phyloP scores from a whole-genome alignment of 1,284 basidiomycete genomes.

The Mycosarcoma mackinlayi region DNA sequence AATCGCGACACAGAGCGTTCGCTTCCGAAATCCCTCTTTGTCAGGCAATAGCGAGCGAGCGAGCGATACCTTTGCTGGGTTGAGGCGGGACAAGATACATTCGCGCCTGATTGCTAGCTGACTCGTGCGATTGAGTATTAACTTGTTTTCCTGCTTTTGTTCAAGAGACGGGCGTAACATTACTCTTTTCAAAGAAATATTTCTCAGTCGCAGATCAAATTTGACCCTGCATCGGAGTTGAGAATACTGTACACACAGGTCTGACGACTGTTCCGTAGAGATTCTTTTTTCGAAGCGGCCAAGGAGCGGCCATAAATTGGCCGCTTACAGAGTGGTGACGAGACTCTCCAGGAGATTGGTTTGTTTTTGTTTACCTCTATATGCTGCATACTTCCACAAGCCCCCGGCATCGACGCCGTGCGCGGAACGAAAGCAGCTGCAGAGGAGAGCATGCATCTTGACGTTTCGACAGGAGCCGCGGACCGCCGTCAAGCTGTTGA shows the following conservation, averaged over 20 bases:
- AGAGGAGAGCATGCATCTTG: neutral
- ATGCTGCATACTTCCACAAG: no score
- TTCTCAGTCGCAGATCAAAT: no score
- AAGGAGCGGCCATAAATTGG: no score
- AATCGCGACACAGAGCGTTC: conserved; percentile 10
- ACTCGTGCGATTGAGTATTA: conserved; percentile 15
- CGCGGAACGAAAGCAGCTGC: conserved; percentile 3
- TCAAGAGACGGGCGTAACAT: neutral
- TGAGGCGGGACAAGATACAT: conserved; percentile 25
- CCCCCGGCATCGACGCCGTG: neutral
- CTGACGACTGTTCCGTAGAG: no score
- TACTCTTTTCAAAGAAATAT: neutral
- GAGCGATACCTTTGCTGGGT: no score
- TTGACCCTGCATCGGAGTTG: conserved; percentile 16
- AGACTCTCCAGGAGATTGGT: no score
- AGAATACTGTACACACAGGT: no score
- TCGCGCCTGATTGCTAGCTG: conserved; percentile 4
- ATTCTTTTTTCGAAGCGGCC: no score
- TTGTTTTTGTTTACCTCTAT: no score
- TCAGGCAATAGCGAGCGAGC: no score
- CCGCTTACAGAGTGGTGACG: no score
- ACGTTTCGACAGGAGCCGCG: neutral
- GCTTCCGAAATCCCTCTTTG: conserved; percentile 25
- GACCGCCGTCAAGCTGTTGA: no score
- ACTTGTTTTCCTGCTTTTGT: neutral